phyloP scores from a whole-genome alignment of 805 yeast species.

The Wickerhamomyces bovis region DNA sequence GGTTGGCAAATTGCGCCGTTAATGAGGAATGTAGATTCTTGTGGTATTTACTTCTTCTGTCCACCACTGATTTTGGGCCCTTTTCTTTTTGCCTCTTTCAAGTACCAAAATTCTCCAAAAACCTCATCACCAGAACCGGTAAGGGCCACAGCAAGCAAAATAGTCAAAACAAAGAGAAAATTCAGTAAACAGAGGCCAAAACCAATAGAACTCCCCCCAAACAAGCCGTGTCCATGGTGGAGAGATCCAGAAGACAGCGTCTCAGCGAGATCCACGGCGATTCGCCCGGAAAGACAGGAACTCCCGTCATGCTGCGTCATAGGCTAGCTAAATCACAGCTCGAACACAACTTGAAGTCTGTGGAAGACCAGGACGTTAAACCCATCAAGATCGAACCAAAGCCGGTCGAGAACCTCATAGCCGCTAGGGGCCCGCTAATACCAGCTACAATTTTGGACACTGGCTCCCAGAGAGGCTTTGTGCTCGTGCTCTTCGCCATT shows the following conservation, averaged over 20 bases:
- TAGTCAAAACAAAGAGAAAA: not conserved
- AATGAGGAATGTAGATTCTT: no score
- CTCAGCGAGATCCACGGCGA: constrained; percentile 23
- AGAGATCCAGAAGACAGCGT: constrained; percentile 25
- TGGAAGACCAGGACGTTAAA: not conserved
- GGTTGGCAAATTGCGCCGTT: no score
- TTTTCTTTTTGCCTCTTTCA: no score
- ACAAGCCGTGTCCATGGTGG: constrained; percentile 14
- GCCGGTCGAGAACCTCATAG: not conserved
- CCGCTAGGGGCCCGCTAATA: constrained; percentile 36
- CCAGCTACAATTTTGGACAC: constrained; percentile 63
- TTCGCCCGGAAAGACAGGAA: constrained; percentile 4
- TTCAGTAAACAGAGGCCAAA: not conserved
- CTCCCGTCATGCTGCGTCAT: constrained; percentile 14
- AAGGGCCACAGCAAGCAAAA: not conserved
- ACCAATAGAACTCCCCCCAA: not conserved
- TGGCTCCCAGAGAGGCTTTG: constrained; percentile 69
- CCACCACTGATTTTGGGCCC: no score
- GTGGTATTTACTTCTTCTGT: no score
- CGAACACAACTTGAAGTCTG: constrained; percentile 6
- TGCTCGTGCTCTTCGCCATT: constrained; percentile 57
- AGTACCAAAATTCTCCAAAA: no score
- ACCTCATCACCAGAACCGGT: not conserved
- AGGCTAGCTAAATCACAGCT: constrained; percentile 13
- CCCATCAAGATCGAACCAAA: not conserved